Percentiles rank a stretch among this genome's conserved stretches.
These are phyloP conservation scores for Colletotrichum sidae DNA, from an alignment of 2,329 filamentous ascomycete species.

Conservation along the genomic window DNA sequence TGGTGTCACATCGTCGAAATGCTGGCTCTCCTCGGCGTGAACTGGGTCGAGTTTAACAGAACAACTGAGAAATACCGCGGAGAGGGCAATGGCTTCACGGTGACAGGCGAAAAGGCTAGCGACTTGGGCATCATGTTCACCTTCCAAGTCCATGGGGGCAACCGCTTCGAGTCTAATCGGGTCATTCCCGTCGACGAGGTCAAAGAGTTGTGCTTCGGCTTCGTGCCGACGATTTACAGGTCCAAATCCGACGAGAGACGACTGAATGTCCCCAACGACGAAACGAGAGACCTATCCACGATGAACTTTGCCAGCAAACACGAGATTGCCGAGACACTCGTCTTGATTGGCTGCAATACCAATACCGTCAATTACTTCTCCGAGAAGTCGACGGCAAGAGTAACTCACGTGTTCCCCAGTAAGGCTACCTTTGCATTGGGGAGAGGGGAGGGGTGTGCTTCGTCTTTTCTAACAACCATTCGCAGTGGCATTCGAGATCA, in stretches of 20 bases:
- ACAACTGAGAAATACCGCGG: constrained; percentile 63
- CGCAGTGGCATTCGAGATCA: constrained; percentile 67
- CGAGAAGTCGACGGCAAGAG: constrained; percentile 49
- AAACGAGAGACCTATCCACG: constrained; percentile 54
- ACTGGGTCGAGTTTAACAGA: constrained; percentile 70
- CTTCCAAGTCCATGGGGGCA: constrained; percentile 63
- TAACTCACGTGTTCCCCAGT: constrained; percentile 64
- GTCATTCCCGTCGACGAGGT: constrained; percentile 65
- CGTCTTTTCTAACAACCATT: no score
- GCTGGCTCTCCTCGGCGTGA: constrained; percentile 64
- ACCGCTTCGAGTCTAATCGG: constrained; percentile 60
- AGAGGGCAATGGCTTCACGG: constrained; percentile 66
- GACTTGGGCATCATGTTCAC: constrained; percentile 67
- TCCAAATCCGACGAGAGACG: constrained; percentile 52
- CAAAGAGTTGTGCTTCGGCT: constrained; percentile 68
- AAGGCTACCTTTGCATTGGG: constrained; percentile 35
- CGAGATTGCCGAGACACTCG: constrained; percentile 65
- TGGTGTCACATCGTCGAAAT: constrained; percentile 68
- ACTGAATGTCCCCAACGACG: constrained; percentile 52
- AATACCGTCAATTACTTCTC: constrained; percentile 60
- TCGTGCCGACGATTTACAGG: constrained; percentile 65
- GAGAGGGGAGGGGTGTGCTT: no score
- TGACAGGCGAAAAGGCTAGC: constrained; percentile 57
- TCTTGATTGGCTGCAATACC: constrained; percentile 65
- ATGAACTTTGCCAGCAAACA: constrained; percentile 61